A percentile compares a stretch with the other conserved stretches of the same genome.
Evolutionary conservation across 1,284 basidiomycete genomes (phyloP).

Genomic region (Salmacisia buchloeana): DNA sequence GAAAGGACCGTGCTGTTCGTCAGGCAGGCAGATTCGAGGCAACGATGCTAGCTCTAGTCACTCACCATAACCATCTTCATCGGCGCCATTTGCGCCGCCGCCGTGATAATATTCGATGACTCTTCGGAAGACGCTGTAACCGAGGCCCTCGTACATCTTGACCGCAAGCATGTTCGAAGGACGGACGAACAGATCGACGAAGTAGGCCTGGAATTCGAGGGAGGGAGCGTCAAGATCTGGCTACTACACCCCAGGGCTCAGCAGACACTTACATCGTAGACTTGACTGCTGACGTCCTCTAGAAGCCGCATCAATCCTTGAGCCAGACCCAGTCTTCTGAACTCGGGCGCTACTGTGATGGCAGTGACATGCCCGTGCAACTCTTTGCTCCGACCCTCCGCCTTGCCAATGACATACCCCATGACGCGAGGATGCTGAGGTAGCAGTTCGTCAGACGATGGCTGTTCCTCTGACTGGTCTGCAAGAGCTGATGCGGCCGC

Average conservation of each 20-base stretch:
- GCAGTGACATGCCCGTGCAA: conserved; percentile 69
- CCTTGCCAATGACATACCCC: conserved; percentile 42
- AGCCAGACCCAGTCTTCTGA: conserved; percentile 74
- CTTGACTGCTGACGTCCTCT: conserved; percentile 67
- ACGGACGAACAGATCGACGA: conserved; percentile 85
- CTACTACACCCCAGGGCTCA: not conserved
- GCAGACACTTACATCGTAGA: conserved; percentile 22
- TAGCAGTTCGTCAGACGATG: not conserved
- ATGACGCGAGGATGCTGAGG: conserved; percentile 15
- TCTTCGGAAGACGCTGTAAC: conserved; percentile 77
- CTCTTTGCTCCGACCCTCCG: conserved; percentile 33
- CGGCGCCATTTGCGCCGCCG: conserved; percentile 60
- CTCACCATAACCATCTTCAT: conserved; percentile 85
- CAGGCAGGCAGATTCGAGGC: not conserved
- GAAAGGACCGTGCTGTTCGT: not conserved
- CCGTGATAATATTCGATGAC: conserved; percentile 80
- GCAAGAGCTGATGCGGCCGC: not conserved
- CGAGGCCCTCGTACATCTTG: conserved; percentile 80
- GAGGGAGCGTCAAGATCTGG: not conserved
- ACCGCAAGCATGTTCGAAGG: conserved; percentile 58
- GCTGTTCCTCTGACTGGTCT: not conserved
- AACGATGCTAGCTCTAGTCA: conserved; percentile 25
- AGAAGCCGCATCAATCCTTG: conserved; percentile 74
- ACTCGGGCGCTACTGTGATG: conserved; percentile 82
- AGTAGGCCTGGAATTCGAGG: conserved; percentile 60